Conservation (phyloP, 2,329 filamentous ascomycete genomes). For the Clonostachys sp. region DNA sequence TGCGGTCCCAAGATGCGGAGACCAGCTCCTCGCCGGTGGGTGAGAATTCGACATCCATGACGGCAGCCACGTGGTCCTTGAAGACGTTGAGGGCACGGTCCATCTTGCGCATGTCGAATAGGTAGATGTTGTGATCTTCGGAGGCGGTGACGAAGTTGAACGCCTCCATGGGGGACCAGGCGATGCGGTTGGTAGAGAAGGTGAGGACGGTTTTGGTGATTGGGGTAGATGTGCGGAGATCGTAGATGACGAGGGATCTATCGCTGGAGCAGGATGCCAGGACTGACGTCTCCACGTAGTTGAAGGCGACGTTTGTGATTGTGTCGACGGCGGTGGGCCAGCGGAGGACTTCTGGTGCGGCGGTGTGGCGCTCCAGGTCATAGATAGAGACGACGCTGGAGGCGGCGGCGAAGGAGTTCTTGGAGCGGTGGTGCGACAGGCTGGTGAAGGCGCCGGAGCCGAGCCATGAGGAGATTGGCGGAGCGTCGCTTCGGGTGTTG, state of each 20-base stretch:
- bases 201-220: slow-evolving; percentile 76
- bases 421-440: slow-evolving; percentile 75
- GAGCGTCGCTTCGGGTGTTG: slow-evolving; percentile 59
- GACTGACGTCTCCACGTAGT: slow-evolving; percentile 89
- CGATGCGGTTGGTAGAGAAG: slow-evolving; percentile 76
- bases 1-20: slow-evolving; percentile 80
- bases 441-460: slow-evolving; percentile 79
- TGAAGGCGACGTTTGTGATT: slow-evolving; percentile 84
- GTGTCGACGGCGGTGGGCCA: slow-evolving; percentile 92
- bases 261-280: slow-evolving; percentile 83
- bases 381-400: slow-evolving; percentile 82
- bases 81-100: slow-evolving; percentile 83
- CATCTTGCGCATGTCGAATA: slow-evolving; percentile 94
- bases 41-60: slow-evolving; percentile 95
- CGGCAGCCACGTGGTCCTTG: slow-evolving; percentile 83
- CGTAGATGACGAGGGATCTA: slow-evolving; percentile 83
- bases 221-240: slow-evolving; percentile 81
- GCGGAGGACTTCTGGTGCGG: slow-evolving; percentile 74
- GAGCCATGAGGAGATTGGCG: slow-evolving; percentile 81
- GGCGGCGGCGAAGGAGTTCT: slow-evolving; percentile 74
- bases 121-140: slow-evolving; percentile 83
- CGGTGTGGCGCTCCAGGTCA: slow-evolving; percentile 76
- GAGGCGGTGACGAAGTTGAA: slow-evolving; percentile 93
- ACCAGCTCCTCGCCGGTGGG: slow-evolving; percentile 94
- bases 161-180: slow-evolving; percentile 96